Base-by-base conservation (phyloP, 805 yeast species). In the Candida peoriensis region DNA sequence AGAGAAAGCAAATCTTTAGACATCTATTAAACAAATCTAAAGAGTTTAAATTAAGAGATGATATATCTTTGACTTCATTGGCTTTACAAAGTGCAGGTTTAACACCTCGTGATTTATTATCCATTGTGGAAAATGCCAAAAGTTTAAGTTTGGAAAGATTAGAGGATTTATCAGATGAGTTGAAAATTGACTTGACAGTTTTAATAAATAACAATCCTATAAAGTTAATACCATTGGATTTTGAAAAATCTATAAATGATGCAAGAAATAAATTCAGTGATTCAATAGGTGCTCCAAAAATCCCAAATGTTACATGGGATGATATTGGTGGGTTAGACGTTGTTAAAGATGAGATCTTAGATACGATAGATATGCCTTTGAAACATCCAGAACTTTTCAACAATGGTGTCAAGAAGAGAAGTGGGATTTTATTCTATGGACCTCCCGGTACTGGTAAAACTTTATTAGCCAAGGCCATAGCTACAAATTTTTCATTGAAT, bases 401-500 rank as follows among this genome's bases (percentile, higher is more conserved):
- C 33, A 78, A 79, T 30, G 97, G 97, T 0, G 74, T 93, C 55
- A 90, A 93, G 58, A 90, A 90, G 55, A 72, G 98, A 59, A 81
- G 94, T 52, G 98, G 98, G 32, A 84, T 93, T 24, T 62, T 93
- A 43, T 88, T 93, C 57, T 93, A 93, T 61, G 98, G 98, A 0
- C 98, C 98, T 0, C 98, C 98, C 0, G 98, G 98, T 17, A 93
- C 98, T 0, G 98, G 98, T 48, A 93, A 93, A 56, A 93, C 98
- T 0, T 66, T 93, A 20, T 68, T 93, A 39, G 98, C 98, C 10
- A 93, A 93, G 58, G 97, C 97, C 0, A 93, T 93, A 47, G 98
- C 98, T 3, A 86, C 97, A 0, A 86, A 89, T 47, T 93, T 90
- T 58, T 83, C 96, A 4, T 68, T 93, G 43, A 93, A 93, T 58